These are phyloP conservation scores for Talinum fruticosum DNA, from an alignment of 148 eudicot species.

Conservation along the genomic window DNA sequence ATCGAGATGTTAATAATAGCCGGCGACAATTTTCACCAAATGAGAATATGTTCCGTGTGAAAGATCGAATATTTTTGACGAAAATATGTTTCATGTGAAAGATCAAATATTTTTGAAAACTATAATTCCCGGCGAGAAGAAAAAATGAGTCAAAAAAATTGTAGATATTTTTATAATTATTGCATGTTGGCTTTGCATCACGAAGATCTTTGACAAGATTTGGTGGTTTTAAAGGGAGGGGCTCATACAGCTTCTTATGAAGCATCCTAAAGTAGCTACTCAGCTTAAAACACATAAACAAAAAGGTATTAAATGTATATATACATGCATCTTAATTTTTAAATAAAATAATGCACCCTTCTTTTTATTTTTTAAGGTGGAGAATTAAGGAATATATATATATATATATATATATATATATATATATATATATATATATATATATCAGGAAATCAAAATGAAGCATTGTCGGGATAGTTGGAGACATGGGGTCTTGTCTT, in stretches of 20 bases:
- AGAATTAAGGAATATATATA: slow-evolving; percentile 3
- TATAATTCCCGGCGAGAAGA: no score
- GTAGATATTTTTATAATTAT: not conserved
- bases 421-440: not conserved
- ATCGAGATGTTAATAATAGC: no score
- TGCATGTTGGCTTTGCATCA: slow-evolving; percentile 2
- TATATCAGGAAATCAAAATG: slow-evolving; percentile 27
- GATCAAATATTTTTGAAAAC: no score
- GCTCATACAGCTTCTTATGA: not conserved
- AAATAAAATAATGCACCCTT: not conserved
- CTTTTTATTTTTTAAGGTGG: not conserved
- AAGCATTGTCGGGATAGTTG: slow-evolving; percentile 25
- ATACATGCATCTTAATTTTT: not conserved
- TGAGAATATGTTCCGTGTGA: no score
- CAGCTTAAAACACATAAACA: not conserved
- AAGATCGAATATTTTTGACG: no score
- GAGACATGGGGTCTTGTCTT: slow-evolving; percentile 31
- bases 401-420: not conserved
- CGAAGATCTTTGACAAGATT: not conserved
- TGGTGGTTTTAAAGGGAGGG: slow-evolving; percentile 4
- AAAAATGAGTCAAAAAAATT: no score
- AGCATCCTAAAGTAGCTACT: not conserved
- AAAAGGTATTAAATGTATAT: not conserved
- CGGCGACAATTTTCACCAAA: no score
- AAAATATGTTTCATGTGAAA: no score